Evolutionary conservation across 768 basidiomycete species (phyloP), one percentile per base, ranked within the genome.

Genomic region (Suillus cothurnatus): DNA sequence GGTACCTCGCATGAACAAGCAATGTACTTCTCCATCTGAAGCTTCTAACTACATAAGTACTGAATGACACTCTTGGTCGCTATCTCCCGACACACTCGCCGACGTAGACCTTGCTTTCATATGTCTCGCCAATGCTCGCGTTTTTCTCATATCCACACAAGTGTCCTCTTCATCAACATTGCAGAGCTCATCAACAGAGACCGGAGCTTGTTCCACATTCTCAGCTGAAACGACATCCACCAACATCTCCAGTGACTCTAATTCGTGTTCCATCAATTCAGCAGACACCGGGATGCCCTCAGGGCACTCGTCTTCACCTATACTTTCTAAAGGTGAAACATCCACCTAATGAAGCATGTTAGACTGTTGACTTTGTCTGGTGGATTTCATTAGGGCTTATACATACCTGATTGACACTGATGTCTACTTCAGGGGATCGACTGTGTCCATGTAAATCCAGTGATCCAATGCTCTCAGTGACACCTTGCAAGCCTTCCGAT

Each of bases 31-130:
- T 41, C 58, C 26, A 47, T 59, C 47, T 17, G 21, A 34, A 36
- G 38, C 26, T 36, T 61, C 39, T n/a, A 34, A 53, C 12, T 36
- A 17, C 34, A 47, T 38, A 26, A 31, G 26, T 31, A 52, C 50
- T 4, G 23, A 17, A 15, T 26, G 52, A 39, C 21, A 34, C 34
- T 61, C 55, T 5, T 19, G 19, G 3, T 14, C 55, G 43, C 64
- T 67, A 38, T 14, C 55, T 11, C 64, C 69, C n/a, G 52, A 72
- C 73, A 36, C 63, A 7, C 23, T 66, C 75, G n/a, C 71, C 64
- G 17, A 34, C 32, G 6, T 49, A 55, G 19, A 28, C 47, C 17
- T 52, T 58, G 4, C 21, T 19, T 21, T 17, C 15, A 6, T 23
- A 3, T 14, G 34, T 19, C 19, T 6, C 6, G 39, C 19, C 6